Evolutionary conservation across 805 yeast genomes (phyloP).

Genomic region (Scheffersomyces spartinae): DNA sequence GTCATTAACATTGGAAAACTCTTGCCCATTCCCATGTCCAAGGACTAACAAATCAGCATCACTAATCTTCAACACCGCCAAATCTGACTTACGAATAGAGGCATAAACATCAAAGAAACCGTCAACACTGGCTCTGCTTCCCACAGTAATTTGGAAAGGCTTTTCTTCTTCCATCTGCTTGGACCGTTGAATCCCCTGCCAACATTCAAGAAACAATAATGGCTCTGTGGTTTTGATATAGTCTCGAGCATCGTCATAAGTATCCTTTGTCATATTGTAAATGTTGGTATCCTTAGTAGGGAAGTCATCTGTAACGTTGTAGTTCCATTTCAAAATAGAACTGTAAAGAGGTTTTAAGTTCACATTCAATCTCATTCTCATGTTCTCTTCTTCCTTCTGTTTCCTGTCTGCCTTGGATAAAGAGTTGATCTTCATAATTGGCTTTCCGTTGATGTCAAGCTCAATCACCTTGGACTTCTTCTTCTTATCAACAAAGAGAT

Average conservation of each 20-base stretch:
- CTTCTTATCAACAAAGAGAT: conserved; percentile 27
- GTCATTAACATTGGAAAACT: conserved; percentile 8
- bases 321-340: conserved; percentile 69
- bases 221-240: conserved; percentile 71
- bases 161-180: conserved; percentile 46
- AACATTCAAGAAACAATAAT: conserved; percentile 73
- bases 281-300: conserved; percentile 41
- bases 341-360: conserved; percentile 66
- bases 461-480: conserved; percentile 24
- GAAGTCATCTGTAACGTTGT: conserved; percentile 37
- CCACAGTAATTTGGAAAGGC: conserved; percentile 61
- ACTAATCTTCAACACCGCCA: conserved; percentile 42
- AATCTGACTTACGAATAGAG: conserved; percentile 42
- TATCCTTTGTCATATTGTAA: conserved; percentile 39
- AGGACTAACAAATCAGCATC: conserved; percentile 71
- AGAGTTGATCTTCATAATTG: conserved; percentile 10
- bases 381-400: conserved; percentile 54
- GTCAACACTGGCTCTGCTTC: conserved; percentile 74
- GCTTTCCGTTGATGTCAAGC: conserved; percentile 34
- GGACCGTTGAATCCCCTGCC: conserved; percentile 80
- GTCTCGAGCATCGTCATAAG: conserved; percentile 47
- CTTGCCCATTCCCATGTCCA: conserved; percentile 24
- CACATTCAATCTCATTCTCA: conserved; percentile 71
- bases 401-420: conserved; percentile 20
- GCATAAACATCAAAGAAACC: conserved; percentile 82